Conservation (phyloP, 768 basidiomycete genomes). For the Serendipita indica region DNA sequence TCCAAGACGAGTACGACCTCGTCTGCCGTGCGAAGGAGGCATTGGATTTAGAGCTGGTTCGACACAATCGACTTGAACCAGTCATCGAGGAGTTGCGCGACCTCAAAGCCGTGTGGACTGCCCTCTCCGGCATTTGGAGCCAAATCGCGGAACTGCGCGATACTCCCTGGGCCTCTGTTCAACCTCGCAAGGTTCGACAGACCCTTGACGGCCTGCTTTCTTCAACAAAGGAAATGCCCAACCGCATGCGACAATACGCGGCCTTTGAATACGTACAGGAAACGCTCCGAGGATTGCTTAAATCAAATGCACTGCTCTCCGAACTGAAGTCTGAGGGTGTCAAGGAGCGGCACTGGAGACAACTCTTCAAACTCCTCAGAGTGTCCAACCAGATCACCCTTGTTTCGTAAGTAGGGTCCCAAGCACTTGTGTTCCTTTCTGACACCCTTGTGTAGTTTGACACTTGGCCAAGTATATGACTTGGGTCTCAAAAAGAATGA, state of each 20-base stretch:
- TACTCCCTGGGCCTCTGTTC: constrained; percentile 78
- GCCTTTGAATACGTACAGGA: constrained; percentile 99
- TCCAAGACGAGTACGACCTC: constrained; percentile 90
- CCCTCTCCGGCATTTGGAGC: constrained; percentile 91
- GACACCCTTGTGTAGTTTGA: constrained; percentile 49
- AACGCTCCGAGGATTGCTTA: constrained; percentile 65
- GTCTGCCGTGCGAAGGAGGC: constrained; percentile 95
- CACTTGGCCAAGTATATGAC: constrained; percentile 91
- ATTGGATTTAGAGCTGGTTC: constrained; percentile 77
- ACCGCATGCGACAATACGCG: constrained; percentile 95
- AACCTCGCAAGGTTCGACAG: constrained; percentile 87
- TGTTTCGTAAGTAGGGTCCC: constrained; percentile 37
- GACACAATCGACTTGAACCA: constrained; percentile 82
- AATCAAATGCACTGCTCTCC: constrained; percentile 76
- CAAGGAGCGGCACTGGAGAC: constrained; percentile 97
- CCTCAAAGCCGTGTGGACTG: constrained; percentile 97
- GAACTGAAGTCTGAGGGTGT: constrained; percentile 95
- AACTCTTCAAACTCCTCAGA: constrained; percentile 79
- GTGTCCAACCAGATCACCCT: constrained; percentile 63
- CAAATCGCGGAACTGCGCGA: constrained; percentile 84
- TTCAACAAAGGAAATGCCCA: constrained; percentile 98
- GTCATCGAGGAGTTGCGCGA: constrained; percentile 91
- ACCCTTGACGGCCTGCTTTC: constrained; percentile 80
- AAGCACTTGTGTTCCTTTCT: neutral
- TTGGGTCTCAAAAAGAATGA: constrained; percentile 93